Conservation (phyloP, 768 basidiomycete species). For the Lepiota venenata region DNA sequence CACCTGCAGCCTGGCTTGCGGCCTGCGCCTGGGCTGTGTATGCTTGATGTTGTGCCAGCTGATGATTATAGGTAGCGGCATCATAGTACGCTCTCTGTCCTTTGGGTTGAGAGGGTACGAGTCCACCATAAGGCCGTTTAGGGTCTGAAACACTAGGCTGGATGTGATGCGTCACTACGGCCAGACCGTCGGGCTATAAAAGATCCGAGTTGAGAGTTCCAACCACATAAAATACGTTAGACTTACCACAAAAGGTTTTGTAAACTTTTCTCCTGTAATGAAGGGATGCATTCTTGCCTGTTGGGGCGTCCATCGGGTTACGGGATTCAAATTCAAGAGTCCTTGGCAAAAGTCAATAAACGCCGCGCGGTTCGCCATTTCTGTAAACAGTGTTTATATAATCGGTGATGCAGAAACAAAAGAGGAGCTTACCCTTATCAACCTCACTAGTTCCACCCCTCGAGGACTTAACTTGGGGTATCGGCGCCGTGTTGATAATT, state of each 20-base stretch:
- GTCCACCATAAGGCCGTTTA: slow-evolving; percentile 90
- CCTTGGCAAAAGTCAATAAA: slow-evolving; percentile 99
- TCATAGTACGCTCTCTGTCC: slow-evolving; percentile 86
- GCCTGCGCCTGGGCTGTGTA: slow-evolving; percentile 86
- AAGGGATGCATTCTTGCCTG: slow-evolving; percentile 96
- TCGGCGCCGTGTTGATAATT: slow-evolving; percentile 94
- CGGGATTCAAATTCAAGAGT: slow-evolving; percentile 89
- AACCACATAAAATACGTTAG: not conserved
- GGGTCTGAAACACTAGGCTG: slow-evolving; percentile 47
- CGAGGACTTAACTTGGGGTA: slow-evolving; percentile 78
- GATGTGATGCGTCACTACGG: slow-evolving; percentile 23
- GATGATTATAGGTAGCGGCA: slow-evolving; percentile 92
- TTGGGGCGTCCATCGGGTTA: slow-evolving; percentile 95
- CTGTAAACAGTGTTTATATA: slow-evolving; percentile 38
- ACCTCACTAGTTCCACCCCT: slow-evolving; percentile 70
- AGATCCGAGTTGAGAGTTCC: not conserved
- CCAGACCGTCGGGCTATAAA: slow-evolving; percentile 51
- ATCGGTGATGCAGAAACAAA: slow-evolving; percentile 1
- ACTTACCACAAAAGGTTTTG: slow-evolving; percentile 79
- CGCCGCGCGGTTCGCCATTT: slow-evolving; percentile 88
- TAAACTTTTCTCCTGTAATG: slow-evolving; percentile 96
- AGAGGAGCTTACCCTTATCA: slow-evolving; percentile 70
- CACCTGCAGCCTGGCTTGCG: slow-evolving; percentile 66
- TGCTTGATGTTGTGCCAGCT: slow-evolving; percentile 90
- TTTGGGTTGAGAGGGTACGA: slow-evolving; percentile 87